Evolutionary conservation across 257 asterid genomes (phyloP).

Genomic region (Handroanthus guayacan): DNA sequence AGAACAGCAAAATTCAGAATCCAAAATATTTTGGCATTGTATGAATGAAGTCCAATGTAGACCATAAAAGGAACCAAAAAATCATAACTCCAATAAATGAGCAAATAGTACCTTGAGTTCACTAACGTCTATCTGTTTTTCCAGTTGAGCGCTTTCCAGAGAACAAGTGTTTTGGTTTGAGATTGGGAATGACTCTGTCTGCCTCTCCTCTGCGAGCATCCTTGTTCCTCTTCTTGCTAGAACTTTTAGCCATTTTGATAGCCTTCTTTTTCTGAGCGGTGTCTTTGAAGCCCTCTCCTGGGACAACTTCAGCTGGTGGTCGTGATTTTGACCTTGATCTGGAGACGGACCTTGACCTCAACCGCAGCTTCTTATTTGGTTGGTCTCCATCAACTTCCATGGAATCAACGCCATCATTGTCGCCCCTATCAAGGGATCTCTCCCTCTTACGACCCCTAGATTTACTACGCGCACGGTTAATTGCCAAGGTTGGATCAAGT

Average conservation of each 20-base stretch:
- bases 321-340: constrained; percentile 70
- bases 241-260: constrained; percentile 53
- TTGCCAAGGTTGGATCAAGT: constrained; percentile 78
- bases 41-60: background rate
- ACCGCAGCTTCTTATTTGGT: constrained; percentile 69
- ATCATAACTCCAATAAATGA: background rate
- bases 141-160: constrained; percentile 88
- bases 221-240: constrained; percentile 75
- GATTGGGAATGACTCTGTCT: constrained; percentile 84
- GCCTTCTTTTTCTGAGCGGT: constrained; percentile 82
- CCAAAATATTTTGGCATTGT: background rate
- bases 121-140: constrained; percentile 85
- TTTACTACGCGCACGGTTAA: constrained; percentile 78
- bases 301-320: constrained; percentile 70
- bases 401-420: constrained; percentile 40
- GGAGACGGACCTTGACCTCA: constrained; percentile 49
- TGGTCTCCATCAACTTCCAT: constrained; percentile 82
- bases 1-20: background rate
- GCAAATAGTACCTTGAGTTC: constrained; percentile 49
- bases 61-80: background rate
- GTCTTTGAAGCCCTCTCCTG: constrained; percentile 90
- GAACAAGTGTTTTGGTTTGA: constrained; percentile 84
- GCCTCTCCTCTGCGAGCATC: constrained; percentile 88
- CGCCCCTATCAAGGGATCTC: constrained; percentile 61
- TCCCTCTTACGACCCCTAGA: constrained; percentile 95